These are phyloP conservation scores for Glycine tomentella DNA, from an alignment of 306 rosid species.

Conservation along the genomic window DNA sequence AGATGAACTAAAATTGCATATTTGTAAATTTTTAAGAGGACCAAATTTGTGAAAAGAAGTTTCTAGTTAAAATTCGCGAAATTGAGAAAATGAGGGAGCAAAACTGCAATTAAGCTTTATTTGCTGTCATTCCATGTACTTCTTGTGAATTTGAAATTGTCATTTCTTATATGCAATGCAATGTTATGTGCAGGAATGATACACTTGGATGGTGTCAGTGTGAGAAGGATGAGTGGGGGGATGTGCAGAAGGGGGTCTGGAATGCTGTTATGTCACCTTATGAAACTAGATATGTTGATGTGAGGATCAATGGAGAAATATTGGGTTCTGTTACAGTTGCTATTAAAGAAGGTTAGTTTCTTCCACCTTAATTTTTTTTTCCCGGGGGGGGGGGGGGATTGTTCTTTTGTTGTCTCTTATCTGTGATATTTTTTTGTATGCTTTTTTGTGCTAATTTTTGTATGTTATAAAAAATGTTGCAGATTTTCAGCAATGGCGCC, in stretches of 20 bases:
- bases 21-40: not conserved
- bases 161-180: not conserved
- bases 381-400: not conserved
- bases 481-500: conserved; percentile 81
- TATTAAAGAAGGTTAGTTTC: conserved; percentile 73
- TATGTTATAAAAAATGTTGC: conserved; percentile 33
- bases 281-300: conserved; percentile 68
- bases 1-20: not conserved
- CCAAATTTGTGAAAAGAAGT: not conserved
- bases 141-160: conserved; percentile 17
- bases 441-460: not conserved
- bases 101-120: not conserved
- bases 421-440: not conserved
- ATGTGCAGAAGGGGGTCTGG: conserved; percentile 71
- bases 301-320: conserved; percentile 60
- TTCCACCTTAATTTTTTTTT: not conserved
- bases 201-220: conserved; percentile 81
- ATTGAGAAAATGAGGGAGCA: not conserved
- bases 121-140: not conserved
- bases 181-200: conserved; percentile 61
- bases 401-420: conserved; percentile 19
- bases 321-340: conserved; percentile 61
- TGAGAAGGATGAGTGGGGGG: conserved; percentile 65
- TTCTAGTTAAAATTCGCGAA: not conserved
- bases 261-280: conserved; percentile 75